These are phyloP conservation scores for Zymoseptoria ardabiliae DNA, from an alignment of 2,329 filamentous ascomycete genomes.

Conservation along the genomic window DNA sequence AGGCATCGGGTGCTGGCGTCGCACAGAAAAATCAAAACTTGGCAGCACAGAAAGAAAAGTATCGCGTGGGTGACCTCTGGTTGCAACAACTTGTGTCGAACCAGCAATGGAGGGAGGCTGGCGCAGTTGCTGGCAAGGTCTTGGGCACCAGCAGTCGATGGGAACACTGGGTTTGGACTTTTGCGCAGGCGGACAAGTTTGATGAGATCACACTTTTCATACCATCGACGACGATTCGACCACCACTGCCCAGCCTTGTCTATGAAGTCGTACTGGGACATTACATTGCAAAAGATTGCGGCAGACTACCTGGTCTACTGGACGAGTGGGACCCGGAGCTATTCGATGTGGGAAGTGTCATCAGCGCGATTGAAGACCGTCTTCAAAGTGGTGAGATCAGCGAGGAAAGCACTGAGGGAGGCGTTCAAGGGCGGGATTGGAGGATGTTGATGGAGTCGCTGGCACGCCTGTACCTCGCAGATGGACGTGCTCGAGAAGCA, in stretches of 20 bases:
- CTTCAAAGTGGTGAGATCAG: conserved; percentile 61
- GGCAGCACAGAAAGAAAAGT: conserved; percentile 75
- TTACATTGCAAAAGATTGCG: conserved; percentile 73
- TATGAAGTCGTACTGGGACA: conserved; percentile 87
- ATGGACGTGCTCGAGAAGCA: conserved; percentile 74
- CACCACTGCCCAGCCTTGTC: conserved; percentile 69
- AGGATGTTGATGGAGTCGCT: conserved; percentile 79
- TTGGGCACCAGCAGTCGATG: conserved; percentile 71
- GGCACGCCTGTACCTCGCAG: conserved; percentile 75
- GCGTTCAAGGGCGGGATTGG: conserved; percentile 69
- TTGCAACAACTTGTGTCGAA: conserved; percentile 73
- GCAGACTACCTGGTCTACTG: conserved; percentile 68
- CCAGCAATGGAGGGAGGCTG: conserved; percentile 69
- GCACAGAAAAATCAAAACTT: conserved; percentile 43
- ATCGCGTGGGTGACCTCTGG: conserved; percentile 87
- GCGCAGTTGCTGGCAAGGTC: conserved; percentile 73
- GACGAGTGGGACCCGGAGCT: conserved; percentile 78
- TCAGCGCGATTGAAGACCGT: conserved; percentile 72
- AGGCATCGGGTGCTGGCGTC: conserved; percentile 30
- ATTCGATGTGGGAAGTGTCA: conserved; percentile 71
- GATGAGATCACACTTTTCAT: conserved; percentile 85
- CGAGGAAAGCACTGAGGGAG: conserved; percentile 68
- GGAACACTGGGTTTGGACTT: conserved; percentile 95
- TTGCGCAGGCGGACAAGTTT: conserved; percentile 76
- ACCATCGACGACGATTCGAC: conserved; percentile 67